Base-by-base conservation (phyloP, 768 basidiomycete genomes). In the Fomitopsis pulvina region DNA sequence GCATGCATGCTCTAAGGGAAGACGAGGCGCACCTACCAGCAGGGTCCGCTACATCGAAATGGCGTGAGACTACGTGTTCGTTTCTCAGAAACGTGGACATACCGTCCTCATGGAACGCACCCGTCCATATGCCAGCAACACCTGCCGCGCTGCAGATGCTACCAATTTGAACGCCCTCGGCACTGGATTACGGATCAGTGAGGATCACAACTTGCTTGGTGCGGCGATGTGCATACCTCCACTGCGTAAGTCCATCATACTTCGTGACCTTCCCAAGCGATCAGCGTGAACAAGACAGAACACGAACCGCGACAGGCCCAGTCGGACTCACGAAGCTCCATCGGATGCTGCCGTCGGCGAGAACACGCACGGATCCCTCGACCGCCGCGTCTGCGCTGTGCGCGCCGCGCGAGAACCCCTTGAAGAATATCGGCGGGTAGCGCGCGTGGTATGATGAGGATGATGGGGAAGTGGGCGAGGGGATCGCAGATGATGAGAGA, bases 51-150 rank as follows among this genome's bases (percentile, higher is more conserved):
- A 47, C n/a, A 27, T 47, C 27, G 10, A 8, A 42, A 38, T 54
- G 20, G 54, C 22, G 45, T 47, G 20, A 51, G 47, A 48, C 5
- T 21, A 21, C n/a, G n/a, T n/a, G n/a, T n/a, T n/a, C n/a, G n/a
- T n/a, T 20, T 9, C 4, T 44, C 5, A 7, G 21, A 41, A 28
- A 5, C 29, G 16, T n/a, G n/a, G n/a, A 54, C 62, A 18, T 50
- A 79, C 80, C 77, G 51, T 70, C 71, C 47, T 78, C 78, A 53
- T 86, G 85, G 50, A 68, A 60, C 4, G 74, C 76, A 1, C 82
- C 80, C 4, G 79, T 79, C 86, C 86, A 90, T 7, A 75, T 70
- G 4, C 87, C 85, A 25, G 81, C 72, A 21, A 87, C 68, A 5
- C 87, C 87, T 39, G 73, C 73, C 10, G 80, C 80, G 60, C 84